These are phyloP conservation scores for Silene coronaria DNA, from an alignment of 179 eudicot genomes.

Conservation along the genomic window DNA sequence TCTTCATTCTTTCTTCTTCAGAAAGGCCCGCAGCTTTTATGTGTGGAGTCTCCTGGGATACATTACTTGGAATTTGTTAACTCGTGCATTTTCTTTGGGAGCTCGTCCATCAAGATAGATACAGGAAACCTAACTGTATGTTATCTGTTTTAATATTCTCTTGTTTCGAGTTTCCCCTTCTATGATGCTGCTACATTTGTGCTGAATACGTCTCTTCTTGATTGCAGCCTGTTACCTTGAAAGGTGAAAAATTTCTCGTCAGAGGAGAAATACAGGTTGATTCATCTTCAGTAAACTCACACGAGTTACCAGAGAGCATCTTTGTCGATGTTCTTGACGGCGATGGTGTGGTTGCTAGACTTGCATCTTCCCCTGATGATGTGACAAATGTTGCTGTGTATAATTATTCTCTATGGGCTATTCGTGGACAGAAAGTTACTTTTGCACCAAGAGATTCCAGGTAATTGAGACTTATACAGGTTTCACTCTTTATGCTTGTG, in stretches of 20 bases:
- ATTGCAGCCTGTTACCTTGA: constrained; percentile 68
- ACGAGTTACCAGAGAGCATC: constrained; percentile 53
- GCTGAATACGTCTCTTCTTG: constrained; percentile 23
- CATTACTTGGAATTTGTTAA: constrained; percentile 79
- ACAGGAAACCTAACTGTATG: constrained; percentile 55
- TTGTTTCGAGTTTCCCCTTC: constrained; percentile 3
- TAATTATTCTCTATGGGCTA: constrained; percentile 78
- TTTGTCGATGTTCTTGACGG: constrained; percentile 49
- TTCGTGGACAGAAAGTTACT: constrained; percentile 60
- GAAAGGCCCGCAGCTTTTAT: constrained; percentile 81
- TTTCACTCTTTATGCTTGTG: not conserved
- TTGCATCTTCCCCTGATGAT: constrained; percentile 35
- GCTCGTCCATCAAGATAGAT: constrained; percentile 59
- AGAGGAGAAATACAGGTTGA: constrained; percentile 66
- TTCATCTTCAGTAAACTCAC: constrained; percentile 32
- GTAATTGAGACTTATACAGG: constrained; percentile 29
- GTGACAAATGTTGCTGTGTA: constrained; percentile 47
- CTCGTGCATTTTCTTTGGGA: constrained; percentile 88
- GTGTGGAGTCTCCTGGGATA: constrained; percentile 75
- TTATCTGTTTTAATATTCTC: not conserved
- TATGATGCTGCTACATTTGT: constrained; percentile 13
- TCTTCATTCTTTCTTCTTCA: constrained; percentile 31
- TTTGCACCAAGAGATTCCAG: constrained; percentile 66
- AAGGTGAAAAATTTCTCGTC: constrained; percentile 77
- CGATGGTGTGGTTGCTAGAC: constrained; percentile 53